A percentile compares a stretch with the other conserved stretches of the same genome.
Evolutionary conservation across 352 stramenopile genomes (phyloP).

Genomic region (Peronospora belbahrii): DNA sequence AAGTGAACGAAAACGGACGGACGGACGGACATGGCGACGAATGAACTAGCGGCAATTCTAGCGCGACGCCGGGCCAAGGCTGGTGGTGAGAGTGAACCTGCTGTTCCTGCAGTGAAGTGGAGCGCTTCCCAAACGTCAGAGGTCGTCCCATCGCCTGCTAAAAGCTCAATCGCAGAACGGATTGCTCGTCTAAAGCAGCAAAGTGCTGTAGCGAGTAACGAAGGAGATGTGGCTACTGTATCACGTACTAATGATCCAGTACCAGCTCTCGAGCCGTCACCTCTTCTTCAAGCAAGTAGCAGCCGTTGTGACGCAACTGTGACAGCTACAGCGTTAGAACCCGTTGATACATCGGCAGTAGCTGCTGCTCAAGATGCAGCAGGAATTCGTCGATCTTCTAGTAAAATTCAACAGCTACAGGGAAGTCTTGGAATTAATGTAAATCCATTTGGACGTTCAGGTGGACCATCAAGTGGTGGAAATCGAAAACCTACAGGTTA

Average conservation of each 20-base stretch:
- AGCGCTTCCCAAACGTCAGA: slow-evolving; percentile 13
- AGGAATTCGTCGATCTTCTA: slow-evolving; percentile 25
- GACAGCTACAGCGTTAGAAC: slow-evolving; percentile 13
- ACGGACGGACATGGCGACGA: slow-evolving; percentile 56
- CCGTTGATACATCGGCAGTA: slow-evolving; percentile 21
- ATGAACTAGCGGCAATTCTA: slow-evolving; percentile 78
- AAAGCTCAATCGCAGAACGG: slow-evolving; percentile 63
- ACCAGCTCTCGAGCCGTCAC: slow-evolving; percentile 5
- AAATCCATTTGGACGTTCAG: slow-evolving; percentile 62
- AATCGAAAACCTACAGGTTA: slow-evolving; percentile 31
- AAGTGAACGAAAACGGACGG: slow-evolving; percentile 32
- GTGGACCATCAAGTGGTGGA: slow-evolving; percentile 27
- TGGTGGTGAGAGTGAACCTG: slow-evolving; percentile 30
- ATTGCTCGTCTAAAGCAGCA: slow-evolving; percentile 71
- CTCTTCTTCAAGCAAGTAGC: slow-evolving; percentile 5
- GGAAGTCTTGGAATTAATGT: slow-evolving; percentile 79
- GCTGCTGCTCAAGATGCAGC: slow-evolving; percentile 27
- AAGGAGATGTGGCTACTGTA: slow-evolving; percentile 16
- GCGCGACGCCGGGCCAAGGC: slow-evolving; percentile 66
- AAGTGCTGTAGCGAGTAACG: slow-evolving; percentile 32
- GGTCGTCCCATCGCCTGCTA: slow-evolving; percentile 15
- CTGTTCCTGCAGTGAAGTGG: slow-evolving; percentile 24
- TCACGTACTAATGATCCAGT: slow-evolving; percentile 23
- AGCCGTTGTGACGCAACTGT: slow-evolving; percentile 10
- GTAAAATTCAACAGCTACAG: slow-evolving; percentile 71